Evolutionary conservation across 768 basidiomycete genomes (phyloP).

Genomic region (Russula compacta): DNA sequence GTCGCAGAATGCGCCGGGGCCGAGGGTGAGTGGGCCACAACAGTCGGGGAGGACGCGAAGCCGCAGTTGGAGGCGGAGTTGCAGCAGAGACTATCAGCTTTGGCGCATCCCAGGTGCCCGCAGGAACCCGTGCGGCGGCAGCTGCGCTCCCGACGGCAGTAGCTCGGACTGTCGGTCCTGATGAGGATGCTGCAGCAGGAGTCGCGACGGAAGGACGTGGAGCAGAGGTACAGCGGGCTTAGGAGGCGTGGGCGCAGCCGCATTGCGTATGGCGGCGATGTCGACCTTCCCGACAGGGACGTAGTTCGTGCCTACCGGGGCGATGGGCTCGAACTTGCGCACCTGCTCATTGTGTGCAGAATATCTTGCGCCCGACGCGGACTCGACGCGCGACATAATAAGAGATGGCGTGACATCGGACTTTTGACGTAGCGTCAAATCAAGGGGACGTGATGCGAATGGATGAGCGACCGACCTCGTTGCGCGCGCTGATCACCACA

Average conservation of each 20-base stretch:
- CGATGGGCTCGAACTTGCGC: slow-evolving; percentile 68
- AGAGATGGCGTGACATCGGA: slow-evolving; percentile 69
- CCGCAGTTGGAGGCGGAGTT: slow-evolving; percentile 23
- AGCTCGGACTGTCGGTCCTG: slow-evolving; percentile 24
- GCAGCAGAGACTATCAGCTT: slow-evolving; percentile 28
- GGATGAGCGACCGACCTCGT: slow-evolving; percentile 47
- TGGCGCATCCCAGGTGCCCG: slow-evolving; percentile 56
- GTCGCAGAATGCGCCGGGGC: slow-evolving; percentile 29
- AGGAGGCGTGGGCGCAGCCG: slow-evolving; percentile 16
- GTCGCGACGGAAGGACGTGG: slow-evolving; percentile 34
- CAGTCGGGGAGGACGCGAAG: slow-evolving; percentile 34
- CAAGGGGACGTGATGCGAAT: not conserved
- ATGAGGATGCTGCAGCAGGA: slow-evolving; percentile 30
- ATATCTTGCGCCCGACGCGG: slow-evolving; percentile 86
- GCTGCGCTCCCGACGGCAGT: slow-evolving; percentile 27
- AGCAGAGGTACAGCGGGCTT: slow-evolving; percentile 25
- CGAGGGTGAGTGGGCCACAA: slow-evolving; percentile 20
- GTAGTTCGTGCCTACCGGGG: slow-evolving; percentile 71
- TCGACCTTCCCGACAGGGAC: slow-evolving; percentile 68
- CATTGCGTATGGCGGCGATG: slow-evolving; percentile 44
- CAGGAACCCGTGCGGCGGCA: slow-evolving; percentile 32
- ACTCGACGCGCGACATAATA: slow-evolving; percentile 82
- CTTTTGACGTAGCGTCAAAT: slow-evolving; percentile 30
- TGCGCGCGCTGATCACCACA: slow-evolving; percentile 78
- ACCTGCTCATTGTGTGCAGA: slow-evolving; percentile 72